Conservation (phyloP, 108 stramenopile species). For the Cyclotella atomus region DNA sequence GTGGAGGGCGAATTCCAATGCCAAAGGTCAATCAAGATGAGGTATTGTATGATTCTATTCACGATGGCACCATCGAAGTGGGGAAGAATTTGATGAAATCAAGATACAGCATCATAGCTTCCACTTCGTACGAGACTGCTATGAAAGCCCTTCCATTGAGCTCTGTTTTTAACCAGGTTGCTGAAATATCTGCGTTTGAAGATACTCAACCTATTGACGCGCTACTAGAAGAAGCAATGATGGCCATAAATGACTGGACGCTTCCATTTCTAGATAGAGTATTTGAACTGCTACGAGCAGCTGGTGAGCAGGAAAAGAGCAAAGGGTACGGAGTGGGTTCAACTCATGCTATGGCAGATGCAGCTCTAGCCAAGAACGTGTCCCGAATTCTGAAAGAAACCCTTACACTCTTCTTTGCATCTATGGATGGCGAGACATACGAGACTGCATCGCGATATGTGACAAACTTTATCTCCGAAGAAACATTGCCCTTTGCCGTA, state of each 20-base stretch:
- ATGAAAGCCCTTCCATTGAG: slow-evolving; percentile 60
- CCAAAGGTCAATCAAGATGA: slow-evolving; percentile 2
- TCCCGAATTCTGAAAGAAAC: slow-evolving; percentile 82
- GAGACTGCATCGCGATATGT: slow-evolving; percentile 66
- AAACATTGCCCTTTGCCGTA: slow-evolving; percentile 77
- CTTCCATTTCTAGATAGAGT: slow-evolving; percentile 83
- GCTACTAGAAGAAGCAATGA: slow-evolving; percentile 67
- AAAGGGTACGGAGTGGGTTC: slow-evolving; percentile 72
- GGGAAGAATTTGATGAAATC: slow-evolving; percentile 57
- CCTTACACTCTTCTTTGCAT: slow-evolving; percentile 74
- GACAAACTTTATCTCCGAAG: slow-evolving; percentile 68
- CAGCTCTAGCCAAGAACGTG: slow-evolving; percentile 77
- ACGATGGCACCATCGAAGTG: slow-evolving; percentile 53
- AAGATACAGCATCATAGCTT: slow-evolving; percentile 43
- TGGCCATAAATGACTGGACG: slow-evolving; percentile 81
- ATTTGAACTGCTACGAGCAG: slow-evolving; percentile 79
- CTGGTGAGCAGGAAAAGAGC: slow-evolving; percentile 86
- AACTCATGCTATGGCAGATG: slow-evolving; percentile 79
- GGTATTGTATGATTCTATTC: slow-evolving; percentile 8
- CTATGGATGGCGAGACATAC: slow-evolving; percentile 77
- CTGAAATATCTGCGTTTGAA: slow-evolving; percentile 34
- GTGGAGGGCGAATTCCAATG: slow-evolving; percentile 49
- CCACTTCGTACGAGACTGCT: slow-evolving; percentile 59
- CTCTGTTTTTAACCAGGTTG: slow-evolving; percentile 57
- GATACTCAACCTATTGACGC: slow-evolving; percentile 34